Base-by-base conservation (phyloP, 148 eudicot species). In the Dysphania ambrosioides region DNA sequence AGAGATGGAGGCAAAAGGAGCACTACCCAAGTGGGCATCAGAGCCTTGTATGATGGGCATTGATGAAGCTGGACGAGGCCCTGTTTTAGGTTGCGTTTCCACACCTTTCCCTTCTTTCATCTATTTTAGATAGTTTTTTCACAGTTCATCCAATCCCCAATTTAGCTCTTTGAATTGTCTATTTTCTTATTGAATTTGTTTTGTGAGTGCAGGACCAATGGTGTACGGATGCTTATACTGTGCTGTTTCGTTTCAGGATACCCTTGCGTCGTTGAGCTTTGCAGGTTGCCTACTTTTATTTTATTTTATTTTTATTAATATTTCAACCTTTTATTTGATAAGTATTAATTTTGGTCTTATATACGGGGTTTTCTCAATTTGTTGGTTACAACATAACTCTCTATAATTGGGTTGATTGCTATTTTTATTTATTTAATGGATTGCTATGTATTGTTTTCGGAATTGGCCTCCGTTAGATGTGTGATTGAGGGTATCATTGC, bases 21-120 rank as follows among this genome's bases (percentile, higher is more conserved):
- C 34, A 44, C 19, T 82, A 35, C 90, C 90, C 27, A 79, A 84
- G 71, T 92, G 98, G 98, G 96, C 92, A 61, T 77, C 83, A 24
- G 81, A 85, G 78, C 92, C 96, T 56, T 95, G 97, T 83, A 87
- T 95, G 5, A 88, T 95, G 97, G 98, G 98, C 55, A 94, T 95
- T 76, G 98, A 95, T 71, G 98, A 95, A 86, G 98, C 98, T 80
- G 98, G 98, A 31, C 88, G 98, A 58, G 98, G 98, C 77, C 98
- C 98, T 65, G 98, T 92, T 77, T 84, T 95, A 86, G 98, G 98
- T 88, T 80, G n/a, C 73, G 34, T 12, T 77, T 71, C 19, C 74
- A 38, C 11, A 38, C 65, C 62, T 57, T 36, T 65, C 32, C 57
- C 7, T 76, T 10, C 12, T 16, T 35, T 10, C 59, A 29, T 30